A percentile compares a stretch with the other conserved stretches of the same genome.
These are phyloP conservation scores for Botryotinia globosa DNA, from an alignment of 2,329 filamentous ascomycete species.

Conservation along the genomic window DNA sequence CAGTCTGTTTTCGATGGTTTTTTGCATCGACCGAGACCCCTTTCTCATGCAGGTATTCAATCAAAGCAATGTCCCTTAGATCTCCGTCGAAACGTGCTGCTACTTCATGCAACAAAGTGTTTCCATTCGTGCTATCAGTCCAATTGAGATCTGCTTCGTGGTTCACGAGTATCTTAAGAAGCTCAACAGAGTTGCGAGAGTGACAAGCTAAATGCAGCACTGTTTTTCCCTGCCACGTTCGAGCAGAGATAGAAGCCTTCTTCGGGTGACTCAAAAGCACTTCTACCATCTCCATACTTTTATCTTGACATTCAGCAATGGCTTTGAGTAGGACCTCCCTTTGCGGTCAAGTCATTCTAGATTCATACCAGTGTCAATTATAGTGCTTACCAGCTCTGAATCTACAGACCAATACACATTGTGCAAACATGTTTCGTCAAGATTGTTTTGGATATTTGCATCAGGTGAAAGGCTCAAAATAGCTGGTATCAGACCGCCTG, in stretches of 20 bases:
- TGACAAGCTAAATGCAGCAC: constrained; percentile 19
- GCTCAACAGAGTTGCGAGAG: background rate
- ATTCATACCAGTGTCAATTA: constrained; percentile 3
- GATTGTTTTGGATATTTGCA: background rate
- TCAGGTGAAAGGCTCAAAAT: constrained; percentile 6
- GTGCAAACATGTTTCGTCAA: constrained; percentile 3
- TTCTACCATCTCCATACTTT: background rate
- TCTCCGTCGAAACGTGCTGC: background rate
- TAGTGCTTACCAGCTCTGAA: background rate
- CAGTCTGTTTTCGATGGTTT: constrained; percentile 14
- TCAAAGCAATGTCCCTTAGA: background rate
- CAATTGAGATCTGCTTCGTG: constrained; percentile 18
- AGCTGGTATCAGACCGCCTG: fast-evolving
- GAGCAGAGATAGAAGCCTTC: background rate
- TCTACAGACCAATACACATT: background rate
- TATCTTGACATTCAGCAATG: background rate
- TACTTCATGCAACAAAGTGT: constrained; percentile 20
- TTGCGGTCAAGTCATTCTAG: background rate
- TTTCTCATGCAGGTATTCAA: background rate
- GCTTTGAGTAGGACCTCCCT: background rate
- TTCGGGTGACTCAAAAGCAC: background rate
- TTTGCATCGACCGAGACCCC: background rate
- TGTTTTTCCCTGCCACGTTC: constrained; percentile 14
- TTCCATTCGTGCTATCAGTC: constrained; percentile 15
- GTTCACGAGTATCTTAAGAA: constrained; percentile 19